Percentiles rank a stretch among this genome's conserved stretches.
Conservation (phyloP, 2,329 filamentous ascomycete genomes). For the Chrysosporium keratinophilum region DNA sequence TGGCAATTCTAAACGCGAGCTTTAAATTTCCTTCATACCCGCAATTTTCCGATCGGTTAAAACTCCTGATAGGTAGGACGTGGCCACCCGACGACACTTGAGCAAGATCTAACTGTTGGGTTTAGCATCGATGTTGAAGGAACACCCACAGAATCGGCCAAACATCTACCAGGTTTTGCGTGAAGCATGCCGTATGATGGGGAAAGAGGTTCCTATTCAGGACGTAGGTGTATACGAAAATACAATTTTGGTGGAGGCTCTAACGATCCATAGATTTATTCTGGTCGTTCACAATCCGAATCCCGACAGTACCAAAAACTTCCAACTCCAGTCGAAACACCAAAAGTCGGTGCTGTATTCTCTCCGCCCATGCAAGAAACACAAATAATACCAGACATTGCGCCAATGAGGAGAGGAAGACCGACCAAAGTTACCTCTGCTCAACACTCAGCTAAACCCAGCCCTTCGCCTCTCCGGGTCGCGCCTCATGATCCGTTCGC, state of each 20-base stretch:
- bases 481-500: constrained; percentile 76
- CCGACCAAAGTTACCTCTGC: constrained; percentile 47
- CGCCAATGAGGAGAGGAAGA: constrained; percentile 83
- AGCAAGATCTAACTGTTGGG: constrained; percentile 6
- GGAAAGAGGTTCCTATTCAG: constrained; percentile 72
- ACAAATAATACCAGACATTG: constrained; percentile 72
- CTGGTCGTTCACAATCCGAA: constrained; percentile 54
- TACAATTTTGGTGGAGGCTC: constrained; percentile 1
- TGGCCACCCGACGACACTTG: constrained; percentile 5
- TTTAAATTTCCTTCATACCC: constrained; percentile 87
- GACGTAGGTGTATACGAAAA: constrained; percentile 53
- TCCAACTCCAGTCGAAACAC: constrained; percentile 45
- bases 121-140: constrained; percentile 76
- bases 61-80: constrained; percentile 70
- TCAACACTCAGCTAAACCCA: constrained; percentile 45
- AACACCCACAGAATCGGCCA: constrained; percentile 66
- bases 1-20: constrained; percentile 91
- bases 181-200: constrained; percentile 81
- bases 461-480: constrained; percentile 58
- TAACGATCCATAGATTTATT: constrained; percentile 52
- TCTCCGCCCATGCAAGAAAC: constrained; percentile 62
- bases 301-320: constrained; percentile 49
- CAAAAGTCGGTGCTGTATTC: constrained; percentile 69
- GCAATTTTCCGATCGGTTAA: constrained; percentile 77
- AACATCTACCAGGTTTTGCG: constrained; percentile 90